These are phyloP conservation scores for Boletus insuetus DNA, from an alignment of 768 basidiomycete genomes.

Conservation along the genomic window DNA sequence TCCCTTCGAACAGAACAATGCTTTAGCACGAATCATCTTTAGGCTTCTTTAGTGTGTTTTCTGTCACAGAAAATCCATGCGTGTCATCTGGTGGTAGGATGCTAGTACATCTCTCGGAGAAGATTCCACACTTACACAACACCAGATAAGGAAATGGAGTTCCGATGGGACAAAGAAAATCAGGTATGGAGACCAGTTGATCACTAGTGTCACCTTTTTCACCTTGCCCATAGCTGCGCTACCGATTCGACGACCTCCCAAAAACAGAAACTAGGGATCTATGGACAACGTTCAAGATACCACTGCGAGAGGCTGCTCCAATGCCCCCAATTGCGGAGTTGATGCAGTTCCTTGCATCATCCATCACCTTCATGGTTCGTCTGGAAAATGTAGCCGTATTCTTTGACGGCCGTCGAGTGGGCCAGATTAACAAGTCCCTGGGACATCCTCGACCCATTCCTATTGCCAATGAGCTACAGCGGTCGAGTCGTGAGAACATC, in stretches of 20 bases:
- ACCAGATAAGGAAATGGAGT: neutral
- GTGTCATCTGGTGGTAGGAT: slow-evolving; percentile 66
- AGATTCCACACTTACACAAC: too few species aligned
- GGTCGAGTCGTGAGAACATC: slow-evolving; percentile 50
- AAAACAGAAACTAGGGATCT: slow-evolving; percentile 17
- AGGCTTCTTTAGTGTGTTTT: slow-evolving; percentile 77
- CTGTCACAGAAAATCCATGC: slow-evolving; percentile 74
- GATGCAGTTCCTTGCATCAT: slow-evolving; percentile 84
- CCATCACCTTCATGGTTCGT: slow-evolving; percentile 87
- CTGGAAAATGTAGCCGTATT: slow-evolving; percentile 73
- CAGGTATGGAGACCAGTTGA: neutral
- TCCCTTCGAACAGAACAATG: neutral
- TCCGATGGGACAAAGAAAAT: neutral
- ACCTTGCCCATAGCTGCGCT: neutral
- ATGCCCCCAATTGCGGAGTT: slow-evolving; percentile 82
- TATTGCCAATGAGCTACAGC: slow-evolving; percentile 54
- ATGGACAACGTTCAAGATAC: slow-evolving; percentile 90
- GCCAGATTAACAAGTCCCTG: slow-evolving; percentile 56
- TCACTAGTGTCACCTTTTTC: neutral
- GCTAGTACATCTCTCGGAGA: neutral
- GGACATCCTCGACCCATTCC: slow-evolving; percentile 45
- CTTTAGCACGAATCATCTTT: neutral
- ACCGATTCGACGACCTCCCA: neutral
- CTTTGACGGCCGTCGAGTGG: slow-evolving; percentile 70
- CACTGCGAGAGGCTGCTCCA: slow-evolving; percentile 68